Evolutionary conservation across 225 moss, liverwort and hornwort genomes (phyloP), one percentile per base, ranked within the genome.

Genomic region (Polytrichum commune): DNA sequence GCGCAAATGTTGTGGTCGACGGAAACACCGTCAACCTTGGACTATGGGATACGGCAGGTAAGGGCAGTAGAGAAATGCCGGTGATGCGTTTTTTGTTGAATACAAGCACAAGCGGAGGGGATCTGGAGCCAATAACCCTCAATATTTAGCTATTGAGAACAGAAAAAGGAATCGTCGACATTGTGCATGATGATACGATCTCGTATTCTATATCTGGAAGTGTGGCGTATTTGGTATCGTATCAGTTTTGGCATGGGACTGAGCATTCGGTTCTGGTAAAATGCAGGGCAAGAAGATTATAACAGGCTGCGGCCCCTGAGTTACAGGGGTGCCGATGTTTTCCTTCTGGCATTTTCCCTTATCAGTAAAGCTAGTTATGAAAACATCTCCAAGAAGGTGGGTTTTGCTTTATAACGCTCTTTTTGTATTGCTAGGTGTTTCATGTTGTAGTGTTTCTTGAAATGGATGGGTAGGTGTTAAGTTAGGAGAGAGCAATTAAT

Each of bases 301-400:
- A 98, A 98, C 75, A 88, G 98, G 63, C 85, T 98, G 75, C 95
- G 98, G 55, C 98, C 98, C 74, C 80, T 98, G 66, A 98, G 98
- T 84, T 98, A 98, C 73, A 88, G 98, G 73, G 98, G 98, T 64
- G 98, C 98, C 2, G 98, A 98, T 79, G 98, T 98, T 46, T 98
- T 98, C 76, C 91, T 98, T 62, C 77, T 90, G 74, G 98, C 98
- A 75, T 98, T 98, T 71, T 98, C 98, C 56, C 95, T 98, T 62
- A 98, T 98, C 63, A 98, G 98, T 65, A 85, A 78, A 81, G 87
- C 84, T 27, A 82, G 63, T 73, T 98, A 98, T 72, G 98, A 98
- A 82, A 98, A 98, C 82, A 98, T 98, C 76, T 98, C 98, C 20
- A 98, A 98, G 79, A 98, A 98, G 98, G 98, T 98, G 82, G 55